Conservation (phyloP, 202 grass and related monocot species). For the Panicum virgatum region DNA sequence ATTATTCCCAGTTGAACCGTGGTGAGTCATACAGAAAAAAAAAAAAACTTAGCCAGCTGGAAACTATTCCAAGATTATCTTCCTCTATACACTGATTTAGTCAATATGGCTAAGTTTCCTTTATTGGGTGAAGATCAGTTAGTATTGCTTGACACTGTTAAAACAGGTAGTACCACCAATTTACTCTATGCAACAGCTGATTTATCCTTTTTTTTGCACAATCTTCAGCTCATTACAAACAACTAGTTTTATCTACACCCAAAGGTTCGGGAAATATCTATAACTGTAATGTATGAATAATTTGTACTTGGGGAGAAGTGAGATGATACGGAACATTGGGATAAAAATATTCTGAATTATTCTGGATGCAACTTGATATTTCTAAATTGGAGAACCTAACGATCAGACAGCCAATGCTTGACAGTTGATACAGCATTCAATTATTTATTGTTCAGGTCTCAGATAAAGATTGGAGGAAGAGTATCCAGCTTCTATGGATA, state of each 20-base stretch:
- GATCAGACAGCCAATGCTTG: neutral
- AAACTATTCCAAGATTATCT: neutral
- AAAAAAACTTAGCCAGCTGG: neutral
- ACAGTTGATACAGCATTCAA: neutral
- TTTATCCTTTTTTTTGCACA: neutral
- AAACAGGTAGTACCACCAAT: constrained; percentile 7
- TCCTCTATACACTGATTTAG: neutral
- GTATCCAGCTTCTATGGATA: neutral
- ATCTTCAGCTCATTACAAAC: neutral
- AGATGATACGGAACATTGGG: neutral
- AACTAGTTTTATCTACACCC: neutral
- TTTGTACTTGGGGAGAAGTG: neutral
- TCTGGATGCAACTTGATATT: neutral
- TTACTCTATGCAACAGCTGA: neutral
- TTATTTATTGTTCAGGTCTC: neutral
- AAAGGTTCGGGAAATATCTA: neutral
- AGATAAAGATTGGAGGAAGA: neutral
- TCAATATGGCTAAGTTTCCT: constrained; percentile 13
- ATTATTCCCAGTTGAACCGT: constrained; percentile 17
- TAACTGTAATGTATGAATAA: neutral
- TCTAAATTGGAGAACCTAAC: neutral
- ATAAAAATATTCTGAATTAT: neutral
- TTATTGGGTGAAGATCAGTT: constrained; percentile 3
- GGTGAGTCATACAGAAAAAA: constrained; percentile 20
- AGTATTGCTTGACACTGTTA: constrained; percentile 16